These are phyloP conservation scores for Xylaria longipes DNA, from an alignment of 495 filamentous ascomycete species.

Conservation along the genomic window DNA sequence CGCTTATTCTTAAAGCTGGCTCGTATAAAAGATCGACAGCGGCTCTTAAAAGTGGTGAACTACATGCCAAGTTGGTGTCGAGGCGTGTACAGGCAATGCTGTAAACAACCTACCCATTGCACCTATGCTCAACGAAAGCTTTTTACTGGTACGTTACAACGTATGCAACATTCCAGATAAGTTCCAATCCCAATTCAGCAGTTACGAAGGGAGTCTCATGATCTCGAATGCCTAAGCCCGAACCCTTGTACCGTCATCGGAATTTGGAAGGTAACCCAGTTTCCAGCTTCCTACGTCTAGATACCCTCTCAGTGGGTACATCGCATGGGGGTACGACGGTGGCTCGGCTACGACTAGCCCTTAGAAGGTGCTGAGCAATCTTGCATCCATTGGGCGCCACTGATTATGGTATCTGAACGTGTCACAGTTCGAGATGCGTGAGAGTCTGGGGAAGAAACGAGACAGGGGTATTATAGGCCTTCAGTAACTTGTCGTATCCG, in stretches of 20 bases:
- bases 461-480: constrained; percentile 30
- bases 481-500: constrained; percentile 26
- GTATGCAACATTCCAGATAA: constrained; percentile 38
- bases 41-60: constrained; percentile 3
- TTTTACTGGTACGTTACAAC: constrained; percentile 35
- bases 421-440: constrained; percentile 29
- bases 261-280: constrained; percentile 30
- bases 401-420: background rate
- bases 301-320: constrained; percentile 25
- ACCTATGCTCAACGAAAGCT: background rate
- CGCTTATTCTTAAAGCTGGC: background rate
- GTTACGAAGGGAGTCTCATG: constrained; percentile 30
- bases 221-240: constrained; percentile 4
- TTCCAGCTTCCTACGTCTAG: constrained; percentile 26
- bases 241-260: constrained; percentile 27
- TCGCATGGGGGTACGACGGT: constrained; percentile 20
- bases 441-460: constrained; percentile 25
- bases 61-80: background rate
- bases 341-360: constrained; percentile 37
- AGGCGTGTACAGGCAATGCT: background rate
- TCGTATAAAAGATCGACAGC: constrained; percentile 16
- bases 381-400: constrained; percentile 30
- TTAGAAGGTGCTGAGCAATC: constrained; percentile 42
- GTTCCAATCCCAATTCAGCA: constrained; percentile 28
- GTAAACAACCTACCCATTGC: background rate